A percentile compares a stretch with the other conserved stretches of the same genome.
phyloP scores from a whole-genome alignment of 1,284 basidiomycete genomes.

The Heliocybe sulcata region DNA sequence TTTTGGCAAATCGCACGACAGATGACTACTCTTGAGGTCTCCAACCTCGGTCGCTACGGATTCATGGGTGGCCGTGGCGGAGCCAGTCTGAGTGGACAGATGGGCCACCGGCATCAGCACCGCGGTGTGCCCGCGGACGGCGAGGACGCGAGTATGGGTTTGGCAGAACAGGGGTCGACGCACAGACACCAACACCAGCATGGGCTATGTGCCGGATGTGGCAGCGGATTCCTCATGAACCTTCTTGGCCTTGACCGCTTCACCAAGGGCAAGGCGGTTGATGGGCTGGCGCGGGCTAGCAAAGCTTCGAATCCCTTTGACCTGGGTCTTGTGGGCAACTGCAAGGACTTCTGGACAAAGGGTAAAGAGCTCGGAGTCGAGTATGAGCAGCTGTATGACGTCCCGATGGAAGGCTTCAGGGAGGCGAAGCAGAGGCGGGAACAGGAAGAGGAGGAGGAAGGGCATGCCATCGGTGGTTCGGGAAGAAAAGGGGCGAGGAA shows the following conservation, averaged over 20 bases:
- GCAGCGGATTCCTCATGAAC: slow-evolving; percentile 72
- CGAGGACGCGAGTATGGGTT: slow-evolving; percentile 7
- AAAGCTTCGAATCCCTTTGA: slow-evolving; percentile 91
- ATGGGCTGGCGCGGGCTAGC: slow-evolving; percentile 65
- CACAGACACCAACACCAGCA: slow-evolving; percentile 23
- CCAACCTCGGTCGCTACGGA: slow-evolving; percentile 90
- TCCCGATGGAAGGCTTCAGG: slow-evolving; percentile 76
- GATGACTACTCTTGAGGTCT: slow-evolving; percentile 95
- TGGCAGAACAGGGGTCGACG: neutral
- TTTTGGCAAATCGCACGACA: slow-evolving; percentile 90
- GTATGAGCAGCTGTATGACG: slow-evolving; percentile 86
- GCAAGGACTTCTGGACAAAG: slow-evolving; percentile 92
- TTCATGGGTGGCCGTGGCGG: slow-evolving; percentile 96
- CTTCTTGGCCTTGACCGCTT: slow-evolving; percentile 91
- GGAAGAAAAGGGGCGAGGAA: slow-evolving; percentile 33
- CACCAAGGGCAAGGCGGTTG: slow-evolving; percentile 82
- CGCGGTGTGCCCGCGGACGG: slow-evolving; percentile 13
- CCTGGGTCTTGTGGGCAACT: slow-evolving; percentile 78
- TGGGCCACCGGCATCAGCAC: slow-evolving; percentile 52
- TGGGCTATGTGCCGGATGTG: slow-evolving; percentile 27
- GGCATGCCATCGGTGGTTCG: slow-evolving; percentile 21
- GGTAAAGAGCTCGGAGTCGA: slow-evolving; percentile 84
- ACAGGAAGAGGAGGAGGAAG: slow-evolving; percentile 49
- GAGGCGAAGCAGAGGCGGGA: slow-evolving; percentile 57
- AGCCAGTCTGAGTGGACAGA: slow-evolving; percentile 54